Base-by-base conservation (phyloP, 164 flowering plant genomes). In the Cinnamomum micranthum region DNA sequence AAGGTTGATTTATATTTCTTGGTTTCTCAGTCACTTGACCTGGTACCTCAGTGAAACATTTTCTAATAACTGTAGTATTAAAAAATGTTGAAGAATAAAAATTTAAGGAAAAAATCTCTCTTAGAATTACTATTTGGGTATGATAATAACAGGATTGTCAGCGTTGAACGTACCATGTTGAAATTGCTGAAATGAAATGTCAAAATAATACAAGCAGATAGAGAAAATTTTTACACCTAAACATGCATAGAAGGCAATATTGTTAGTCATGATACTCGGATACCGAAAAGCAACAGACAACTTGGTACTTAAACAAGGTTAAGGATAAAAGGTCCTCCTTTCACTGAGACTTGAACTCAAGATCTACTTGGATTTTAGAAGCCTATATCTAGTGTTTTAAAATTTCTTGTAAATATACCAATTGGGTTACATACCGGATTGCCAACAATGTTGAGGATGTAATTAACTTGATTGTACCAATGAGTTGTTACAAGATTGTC, bases 1-100 rank as follows among this genome's bases (percentile, higher is more conserved):
- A 92, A 94, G 98, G 98, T 92, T 69, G n/a, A 2, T 50, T 50
- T 20, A 41, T 66, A 17, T 67, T 13, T 15, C 69, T 15, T 67
- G 47, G 15, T 28, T 15, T 13, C 47, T 66, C 69, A 31, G 22
- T 25, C 69, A 17, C 28, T 23, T 31, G 10, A 33, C n/a, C 60
- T 17, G n/a, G 12, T 20, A 55, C 12, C 5, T 20, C n/a, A 55
- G 6, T 55, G 60, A 55, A 55, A 15, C 60, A 55, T 55, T 15
- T 55, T 2, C 60, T 19, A 15, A 55, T 3, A 55, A 15, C n/a
- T 55, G n/a, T 55, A 41, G 47, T 41, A 41, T 41, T 41, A 41
- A 41, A 41, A 41, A 41, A 41, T 41, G 47, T 41, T 7, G 47
- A 41, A 41, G 47, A 41, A 6, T 41, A 41, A 41, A 35, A 41